Evolutionary conservation across 2,329 filamentous ascomycete species (phyloP).

Genomic region (Hypoxylon sp.): DNA sequence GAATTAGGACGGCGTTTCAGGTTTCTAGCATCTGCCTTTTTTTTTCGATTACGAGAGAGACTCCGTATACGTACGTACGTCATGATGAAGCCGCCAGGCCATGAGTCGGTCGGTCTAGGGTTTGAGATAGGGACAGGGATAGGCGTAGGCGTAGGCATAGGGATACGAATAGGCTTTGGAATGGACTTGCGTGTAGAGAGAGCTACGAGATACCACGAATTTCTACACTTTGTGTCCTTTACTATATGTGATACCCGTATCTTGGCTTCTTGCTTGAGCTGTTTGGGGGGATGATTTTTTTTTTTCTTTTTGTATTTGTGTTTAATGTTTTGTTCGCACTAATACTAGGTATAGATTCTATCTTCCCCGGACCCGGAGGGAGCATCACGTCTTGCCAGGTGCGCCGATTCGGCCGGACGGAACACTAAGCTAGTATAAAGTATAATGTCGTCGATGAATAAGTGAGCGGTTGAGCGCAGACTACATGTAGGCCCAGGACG

Average conservation of each 20-base stretch:
- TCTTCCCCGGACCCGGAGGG: neutral
- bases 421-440: neutral
- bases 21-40: constrained; percentile 19
- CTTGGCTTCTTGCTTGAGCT: neutral
- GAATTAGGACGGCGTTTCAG: constrained; percentile 38
- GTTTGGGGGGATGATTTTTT: neutral
- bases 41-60: constrained; percentile 28
- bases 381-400: neutral
- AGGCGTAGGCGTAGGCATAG: neutral
- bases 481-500: neutral
- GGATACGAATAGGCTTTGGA: constrained; percentile 23
- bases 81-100: neutral
- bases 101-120: neutral
- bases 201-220: constrained; percentile 27
- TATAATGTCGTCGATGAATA: neutral
- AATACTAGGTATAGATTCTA: neutral
- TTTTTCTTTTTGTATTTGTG: neutral
- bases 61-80: constrained; percentile 19
- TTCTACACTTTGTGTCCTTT: constrained; percentile 16
- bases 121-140: neutral
- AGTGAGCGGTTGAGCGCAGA: neutral
- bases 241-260: neutral
- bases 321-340: neutral
- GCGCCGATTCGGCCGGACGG: neutral
- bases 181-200: constrained; percentile 25